Base-by-base conservation (phyloP, 352 stramenopile genomes). In the Pythium oligandrum region DNA sequence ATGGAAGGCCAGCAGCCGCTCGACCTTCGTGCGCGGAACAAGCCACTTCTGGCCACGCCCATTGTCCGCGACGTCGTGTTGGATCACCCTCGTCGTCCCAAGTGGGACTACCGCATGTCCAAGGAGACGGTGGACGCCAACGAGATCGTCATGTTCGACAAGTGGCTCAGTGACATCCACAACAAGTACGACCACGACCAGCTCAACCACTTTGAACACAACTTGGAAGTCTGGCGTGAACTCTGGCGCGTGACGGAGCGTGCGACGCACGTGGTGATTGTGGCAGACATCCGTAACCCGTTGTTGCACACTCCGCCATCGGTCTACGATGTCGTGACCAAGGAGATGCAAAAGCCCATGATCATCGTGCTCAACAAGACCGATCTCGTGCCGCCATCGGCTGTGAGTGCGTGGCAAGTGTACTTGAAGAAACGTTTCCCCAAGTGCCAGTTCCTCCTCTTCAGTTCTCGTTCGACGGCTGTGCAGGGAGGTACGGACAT, bases 191-290 rank as follows among this genome's bases (percentile, higher is more conserved):
- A 82, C 51, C 73, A 84, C 48, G 77, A 94, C 31, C 66, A 90
- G 55, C 65, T 94, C 45, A 94, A 92, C 55, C 78, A 89, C 50
- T 94, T 92, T 58, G 84, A 94, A 52, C 82, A 90, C 59, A 94
- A 94, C 52, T 49, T 94, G 30, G 79, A 94, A 54, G 82, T 92
- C 2, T 94, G 84, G 84, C 75, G 84, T 17, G 78, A 94, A 55
- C 63, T 94, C n/a, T 94, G 84, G 84, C 84, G 84, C 50, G 81
- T 94, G 31, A 87, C 80, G 1, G 84, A 94, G 61, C 83, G 82
- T 34, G 75, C 84, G 5, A 91, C 81, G 8, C 79, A 90, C 46
- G 66, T 93, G 17, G 80, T 94, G 9, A 65, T 91, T 6, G 74
- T 94, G 51, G 77, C 81, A 1, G 84, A 94, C 60, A 81, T 89